These are phyloP conservation scores for Croton laevigatus DNA, from an alignment of 441 rosid species.

Conservation along the genomic window DNA sequence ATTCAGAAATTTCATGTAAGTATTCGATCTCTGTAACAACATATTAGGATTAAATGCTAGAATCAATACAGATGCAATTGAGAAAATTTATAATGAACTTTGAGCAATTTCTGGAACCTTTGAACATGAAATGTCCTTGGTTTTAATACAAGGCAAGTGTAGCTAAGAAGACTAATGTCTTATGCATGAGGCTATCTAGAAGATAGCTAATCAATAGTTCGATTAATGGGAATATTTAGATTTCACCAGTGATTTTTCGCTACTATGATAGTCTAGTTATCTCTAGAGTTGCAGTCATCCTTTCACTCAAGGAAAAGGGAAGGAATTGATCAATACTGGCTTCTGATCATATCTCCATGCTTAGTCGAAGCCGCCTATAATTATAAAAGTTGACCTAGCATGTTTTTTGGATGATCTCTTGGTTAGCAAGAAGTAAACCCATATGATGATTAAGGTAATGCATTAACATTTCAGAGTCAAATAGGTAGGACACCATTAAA, in stretches of 20 bases:
- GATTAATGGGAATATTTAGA: conserved; percentile 18
- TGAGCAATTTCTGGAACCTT: background rate
- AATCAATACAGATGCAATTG: background rate
- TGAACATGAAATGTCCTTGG: background rate
- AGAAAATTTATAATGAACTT: background rate
- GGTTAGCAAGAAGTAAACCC: conserved; percentile 21
- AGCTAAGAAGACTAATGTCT: background rate
- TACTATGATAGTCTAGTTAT: too few species aligned
- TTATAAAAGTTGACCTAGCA: conserved; percentile 9
- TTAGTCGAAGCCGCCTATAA: conserved; percentile 15
- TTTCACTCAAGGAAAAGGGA: background rate
- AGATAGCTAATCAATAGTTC: conserved; percentile 9
- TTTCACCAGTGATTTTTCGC: background rate
- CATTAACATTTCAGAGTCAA: conserved; percentile 18
- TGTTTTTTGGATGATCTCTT: conserved; percentile 6
- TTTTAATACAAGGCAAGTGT: background rate
- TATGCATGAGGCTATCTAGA: background rate
- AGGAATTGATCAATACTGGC: background rate
- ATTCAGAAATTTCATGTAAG: background rate
- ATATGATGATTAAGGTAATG: conserved; percentile 14
- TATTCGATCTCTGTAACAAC: background rate
- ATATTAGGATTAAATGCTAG: background rate
- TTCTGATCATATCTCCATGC: background rate
- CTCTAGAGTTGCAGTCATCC: too few species aligned
- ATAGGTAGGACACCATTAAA: conserved; percentile 23